Percentiles rank a stretch among this genome's conserved stretches.
phyloP scores from a whole-genome alignment of 2,329 filamentous ascomycete species.

The Pezicula radicicola region DNA sequence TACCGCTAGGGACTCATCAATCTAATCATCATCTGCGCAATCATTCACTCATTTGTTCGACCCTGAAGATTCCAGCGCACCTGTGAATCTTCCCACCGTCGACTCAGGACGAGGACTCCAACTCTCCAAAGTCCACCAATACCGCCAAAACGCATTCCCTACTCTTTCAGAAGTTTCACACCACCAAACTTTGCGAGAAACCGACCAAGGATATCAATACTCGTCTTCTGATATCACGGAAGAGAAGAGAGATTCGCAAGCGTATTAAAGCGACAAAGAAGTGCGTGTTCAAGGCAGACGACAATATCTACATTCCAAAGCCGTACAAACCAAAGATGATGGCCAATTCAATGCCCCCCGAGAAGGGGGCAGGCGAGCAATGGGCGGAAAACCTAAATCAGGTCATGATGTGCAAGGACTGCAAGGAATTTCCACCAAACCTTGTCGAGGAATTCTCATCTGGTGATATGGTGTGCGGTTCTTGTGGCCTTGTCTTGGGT shows the following conservation, averaged over 20 bases:
- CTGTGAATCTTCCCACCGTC: constrained; percentile 6
- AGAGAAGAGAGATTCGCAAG: constrained; percentile 28
- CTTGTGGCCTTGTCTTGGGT: constrained; percentile 86
- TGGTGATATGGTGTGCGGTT: constrained; percentile 88
- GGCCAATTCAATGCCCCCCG: constrained; percentile 29
- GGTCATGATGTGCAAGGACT: constrained; percentile 83
- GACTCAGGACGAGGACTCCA: constrained; percentile 13
- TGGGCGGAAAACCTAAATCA: constrained; percentile 75
- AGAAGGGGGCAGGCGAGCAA: constrained; percentile 16
- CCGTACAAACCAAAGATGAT: constrained; percentile 45
- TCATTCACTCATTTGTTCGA: too few relatives aligned
- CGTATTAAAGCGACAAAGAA: constrained; percentile 35
- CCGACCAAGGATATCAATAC: constrained; percentile 26
- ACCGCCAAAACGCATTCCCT: constrained; percentile 69
- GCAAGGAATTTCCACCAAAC: constrained; percentile 87
- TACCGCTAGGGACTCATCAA: too few relatives aligned
- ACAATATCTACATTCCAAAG: constrained; percentile 41
- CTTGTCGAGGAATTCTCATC: constrained; percentile 89
- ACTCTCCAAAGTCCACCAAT: constrained; percentile 16
- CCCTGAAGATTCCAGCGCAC: too few relatives aligned
- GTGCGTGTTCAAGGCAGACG: constrained; percentile 37
- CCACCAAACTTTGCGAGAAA: constrained; percentile 36
- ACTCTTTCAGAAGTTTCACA: constrained; percentile 60
- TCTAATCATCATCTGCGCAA: too few relatives aligned
- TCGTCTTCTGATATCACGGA: constrained; percentile 25